Conservation (phyloP, 2,329 filamentous ascomycete species). For the Alternaria sp. region DNA sequence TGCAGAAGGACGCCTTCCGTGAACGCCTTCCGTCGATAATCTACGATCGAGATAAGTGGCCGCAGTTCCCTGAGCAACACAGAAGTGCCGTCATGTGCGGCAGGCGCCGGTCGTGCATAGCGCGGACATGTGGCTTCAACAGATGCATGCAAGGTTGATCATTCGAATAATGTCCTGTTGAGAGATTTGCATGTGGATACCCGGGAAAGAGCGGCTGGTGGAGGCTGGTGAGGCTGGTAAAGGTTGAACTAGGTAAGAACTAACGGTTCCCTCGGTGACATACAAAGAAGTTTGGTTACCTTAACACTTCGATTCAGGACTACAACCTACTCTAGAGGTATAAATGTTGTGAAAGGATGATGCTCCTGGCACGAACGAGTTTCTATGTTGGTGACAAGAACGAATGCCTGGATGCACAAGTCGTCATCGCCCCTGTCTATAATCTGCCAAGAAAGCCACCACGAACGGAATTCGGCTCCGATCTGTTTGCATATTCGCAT, state of each 20-base stretch:
- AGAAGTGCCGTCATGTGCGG: neutral
- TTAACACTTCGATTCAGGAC: no score
- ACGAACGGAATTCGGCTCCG: no score
- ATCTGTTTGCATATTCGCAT: no score
- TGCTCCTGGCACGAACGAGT: no score
- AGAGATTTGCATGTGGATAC: neutral
- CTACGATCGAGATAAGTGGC: neutral
- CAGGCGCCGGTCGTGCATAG: neutral
- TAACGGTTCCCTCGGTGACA: neutral
- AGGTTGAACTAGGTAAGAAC: neutral
- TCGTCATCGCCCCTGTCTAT: no score
- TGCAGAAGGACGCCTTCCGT: neutral
- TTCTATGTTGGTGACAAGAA: no score
- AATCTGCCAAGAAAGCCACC: no score
- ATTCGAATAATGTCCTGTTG: neutral
- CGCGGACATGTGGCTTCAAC: neutral
- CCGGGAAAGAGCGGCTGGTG: no score
- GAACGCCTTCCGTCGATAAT: neutral
- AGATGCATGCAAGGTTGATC: constrained; percentile 1
- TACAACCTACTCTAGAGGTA: no score
- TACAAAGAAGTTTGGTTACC: neutral
- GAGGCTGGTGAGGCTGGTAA: neutral
- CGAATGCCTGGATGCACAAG: neutral
- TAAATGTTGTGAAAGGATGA: no score
- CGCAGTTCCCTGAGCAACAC: neutral